Base-by-base conservation (phyloP, 495 filamentous ascomycete genomes). In the Wilcoxina mikolae region DNA sequence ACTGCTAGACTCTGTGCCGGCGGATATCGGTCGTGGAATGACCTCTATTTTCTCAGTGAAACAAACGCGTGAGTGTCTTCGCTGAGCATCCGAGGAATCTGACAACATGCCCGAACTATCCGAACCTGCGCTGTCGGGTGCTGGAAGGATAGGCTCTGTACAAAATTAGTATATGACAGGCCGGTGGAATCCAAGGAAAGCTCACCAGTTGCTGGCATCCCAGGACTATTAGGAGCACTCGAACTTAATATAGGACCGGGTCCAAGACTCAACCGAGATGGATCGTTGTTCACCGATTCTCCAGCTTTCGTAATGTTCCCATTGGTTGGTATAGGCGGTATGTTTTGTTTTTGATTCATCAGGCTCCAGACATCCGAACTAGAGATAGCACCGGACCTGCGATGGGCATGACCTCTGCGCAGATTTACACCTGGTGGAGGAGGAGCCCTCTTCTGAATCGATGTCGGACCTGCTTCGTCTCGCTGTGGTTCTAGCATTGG, bases 311-410 rank as follows among this genome's bases (percentile, higher is more conserved):
- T n/a, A n/a, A n/a, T n/a, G 35, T 18, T 39, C 35, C 35, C 15
- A 39, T 12, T 39, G 35, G 35, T 12, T 39, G 51, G 24, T 20
- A 43, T 43, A 11, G 31, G 51, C 20, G 51, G 31, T 3, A 35
- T 4, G 51, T 2, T 63, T 62, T 47, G 62, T n/a, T n/a, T 65
- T 55, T 65, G 62, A 26, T 53, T 66, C 53, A 66, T 53, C 26
- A 66, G 27, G 53, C 59, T 63, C 64, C 64, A 66, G 17, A 66
- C 64, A 49, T 66, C 64, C 20, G 60, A 58, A 42, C 64, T 67
- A 42, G 64, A 66, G 56, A 66, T 66, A 17, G 64, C 64, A 47
- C 64, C 64, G 33, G 64, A 66, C 41, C 64, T 62, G 38, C 64
- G 63, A 46, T 66, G 64, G 35, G 64, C 64, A 53, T 66, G 64